phyloP scores from a whole-genome alignment of 108 stramenopile species.

The Cyclotella kingstonii region DNA sequence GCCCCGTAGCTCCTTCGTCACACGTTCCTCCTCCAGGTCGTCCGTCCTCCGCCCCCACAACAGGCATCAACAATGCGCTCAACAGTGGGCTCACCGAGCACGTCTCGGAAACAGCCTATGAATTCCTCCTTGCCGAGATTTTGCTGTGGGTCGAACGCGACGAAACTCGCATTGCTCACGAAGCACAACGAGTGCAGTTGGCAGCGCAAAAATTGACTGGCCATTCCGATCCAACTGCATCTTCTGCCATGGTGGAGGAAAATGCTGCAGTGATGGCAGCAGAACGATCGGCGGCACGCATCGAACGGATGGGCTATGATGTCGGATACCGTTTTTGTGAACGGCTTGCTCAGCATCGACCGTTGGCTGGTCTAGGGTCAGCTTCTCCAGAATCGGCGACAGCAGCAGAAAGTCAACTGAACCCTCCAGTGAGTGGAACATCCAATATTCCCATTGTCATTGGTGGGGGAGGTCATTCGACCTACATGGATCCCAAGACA shows the following conservation, averaged over 20 bases:
- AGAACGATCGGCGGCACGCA: slow-evolving; percentile 77
- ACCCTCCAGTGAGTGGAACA: too few species aligned
- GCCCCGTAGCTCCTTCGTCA: slow-evolving; percentile 13
- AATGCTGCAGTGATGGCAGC: slow-evolving; percentile 48
- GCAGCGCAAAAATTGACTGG: slow-evolving; percentile 21
- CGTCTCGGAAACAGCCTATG: slow-evolving; percentile 75
- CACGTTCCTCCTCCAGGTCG: slow-evolving; percentile 4
- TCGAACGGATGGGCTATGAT: slow-evolving; percentile 92
- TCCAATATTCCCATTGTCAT: slow-evolving; percentile 36
- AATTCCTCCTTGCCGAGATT: slow-evolving; percentile 73
- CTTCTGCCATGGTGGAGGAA: slow-evolving; percentile 3
- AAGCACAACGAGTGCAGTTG: slow-evolving; percentile 6
- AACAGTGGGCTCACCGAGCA: slow-evolving; percentile 30
- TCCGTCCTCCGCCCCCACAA: slow-evolving; percentile 18
- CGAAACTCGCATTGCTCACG: slow-evolving; percentile 37
- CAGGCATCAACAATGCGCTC: neutral
- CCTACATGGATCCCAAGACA: slow-evolving; percentile 42
- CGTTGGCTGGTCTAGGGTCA: slow-evolving; percentile 48
- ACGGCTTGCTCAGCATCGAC: slow-evolving; percentile 76
- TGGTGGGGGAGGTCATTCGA: slow-evolving; percentile 39
- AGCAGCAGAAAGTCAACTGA: slow-evolving; percentile 50
- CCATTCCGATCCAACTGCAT: neutral
- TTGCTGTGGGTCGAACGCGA: slow-evolving; percentile 72
- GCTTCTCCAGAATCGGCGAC: slow-evolving; percentile 45
- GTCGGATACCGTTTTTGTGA: slow-evolving; percentile 91